Conservation (phyloP, 495 filamentous ascomycete species). For the Penicillium fimorum region DNA sequence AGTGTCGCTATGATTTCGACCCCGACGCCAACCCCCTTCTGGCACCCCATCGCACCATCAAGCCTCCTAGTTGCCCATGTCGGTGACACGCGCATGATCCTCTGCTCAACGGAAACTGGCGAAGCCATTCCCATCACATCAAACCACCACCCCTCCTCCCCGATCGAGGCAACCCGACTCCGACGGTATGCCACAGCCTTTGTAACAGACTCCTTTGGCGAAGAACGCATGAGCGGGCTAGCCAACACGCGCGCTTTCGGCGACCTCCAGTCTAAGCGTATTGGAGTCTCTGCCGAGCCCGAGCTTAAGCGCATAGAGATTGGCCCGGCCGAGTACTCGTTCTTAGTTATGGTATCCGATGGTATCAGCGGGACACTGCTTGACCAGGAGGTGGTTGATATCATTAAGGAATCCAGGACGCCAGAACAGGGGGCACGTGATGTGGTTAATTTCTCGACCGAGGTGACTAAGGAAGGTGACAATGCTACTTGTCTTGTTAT, state of each 20-base stretch:
- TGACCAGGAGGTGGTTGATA: conserved; percentile 94
- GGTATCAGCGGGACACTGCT: conserved; percentile 77
- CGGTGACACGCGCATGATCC: conserved; percentile 85
- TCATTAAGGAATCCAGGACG: conserved; percentile 88
- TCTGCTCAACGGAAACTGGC: conserved; percentile 79
- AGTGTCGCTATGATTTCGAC: conserved; percentile 88
- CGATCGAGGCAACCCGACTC: conserved; percentile 76
- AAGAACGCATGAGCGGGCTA: conserved; percentile 89
- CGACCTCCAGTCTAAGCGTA: conserved; percentile 83
- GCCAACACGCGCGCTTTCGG: conserved; percentile 94
- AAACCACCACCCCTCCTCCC: conserved; percentile 87
- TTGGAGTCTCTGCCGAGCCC: conserved; percentile 91
- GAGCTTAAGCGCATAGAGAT: conserved; percentile 76
- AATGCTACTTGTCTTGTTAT: conserved; percentile 96
- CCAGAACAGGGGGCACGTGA: conserved; percentile 79
- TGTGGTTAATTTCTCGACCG: conserved; percentile 82
- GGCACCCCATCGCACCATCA: conserved; percentile 82
- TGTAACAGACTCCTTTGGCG: conserved; percentile 93
- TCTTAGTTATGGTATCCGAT: conserved; percentile 84
- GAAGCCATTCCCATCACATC: conserved; percentile 75
- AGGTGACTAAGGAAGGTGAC: conserved; percentile 77
- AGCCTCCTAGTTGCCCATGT: conserved; percentile 88
- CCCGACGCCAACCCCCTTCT: conserved; percentile 86
- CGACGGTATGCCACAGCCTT: conserved; percentile 83
- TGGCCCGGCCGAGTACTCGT: conserved; percentile 76